Conservation (phyloP, 106 monocot genomes). For the Platanthera zijinensis region DNA sequence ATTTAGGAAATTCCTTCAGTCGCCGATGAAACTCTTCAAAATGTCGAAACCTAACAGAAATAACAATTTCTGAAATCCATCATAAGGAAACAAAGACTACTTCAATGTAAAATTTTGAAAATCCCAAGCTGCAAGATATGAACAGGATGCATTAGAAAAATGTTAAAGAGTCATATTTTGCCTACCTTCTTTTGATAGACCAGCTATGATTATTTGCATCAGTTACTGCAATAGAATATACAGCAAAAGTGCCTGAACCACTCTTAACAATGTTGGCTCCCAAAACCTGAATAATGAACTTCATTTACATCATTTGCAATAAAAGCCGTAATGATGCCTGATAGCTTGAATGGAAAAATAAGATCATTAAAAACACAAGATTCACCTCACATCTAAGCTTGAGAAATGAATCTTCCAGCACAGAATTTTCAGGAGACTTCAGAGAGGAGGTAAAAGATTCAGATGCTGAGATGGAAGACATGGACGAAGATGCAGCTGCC, state of each 20-base stretch:
- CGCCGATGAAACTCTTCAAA: conserved; percentile 91
- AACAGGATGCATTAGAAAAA: not conserved
- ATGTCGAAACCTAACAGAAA: conserved; percentile 75
- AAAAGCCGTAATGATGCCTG: not conserved
- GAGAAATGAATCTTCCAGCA: conserved; percentile 78
- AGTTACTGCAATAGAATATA: conserved; percentile 85
- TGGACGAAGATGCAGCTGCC: conserved; percentile 47
- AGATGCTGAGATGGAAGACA: conserved; percentile 44
- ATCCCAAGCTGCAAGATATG: not conserved
- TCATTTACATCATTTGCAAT: conserved; percentile 1
- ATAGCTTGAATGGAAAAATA: not conserved
- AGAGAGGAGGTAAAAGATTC: conserved; percentile 30
- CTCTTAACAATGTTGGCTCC: conserved; percentile 92
- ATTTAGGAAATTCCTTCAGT: conserved; percentile 84
- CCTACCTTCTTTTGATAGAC: conserved; percentile 97
- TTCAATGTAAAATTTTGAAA: not conserved
- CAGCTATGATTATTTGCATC: conserved; percentile 82
- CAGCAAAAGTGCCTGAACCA: conserved; percentile 83
- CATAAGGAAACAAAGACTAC: conserved; percentile 6
- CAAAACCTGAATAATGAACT: conserved; percentile 48
- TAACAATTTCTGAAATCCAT: conserved; percentile 8
- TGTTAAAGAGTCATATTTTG: not conserved
- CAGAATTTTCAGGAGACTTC: conserved; percentile 36
- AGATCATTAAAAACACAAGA: not conserved
- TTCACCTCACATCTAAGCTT: conserved; percentile 91